phyloP scores from a whole-genome alignment of 768 basidiomycete genomes.

The Boletus bicolor region DNA sequence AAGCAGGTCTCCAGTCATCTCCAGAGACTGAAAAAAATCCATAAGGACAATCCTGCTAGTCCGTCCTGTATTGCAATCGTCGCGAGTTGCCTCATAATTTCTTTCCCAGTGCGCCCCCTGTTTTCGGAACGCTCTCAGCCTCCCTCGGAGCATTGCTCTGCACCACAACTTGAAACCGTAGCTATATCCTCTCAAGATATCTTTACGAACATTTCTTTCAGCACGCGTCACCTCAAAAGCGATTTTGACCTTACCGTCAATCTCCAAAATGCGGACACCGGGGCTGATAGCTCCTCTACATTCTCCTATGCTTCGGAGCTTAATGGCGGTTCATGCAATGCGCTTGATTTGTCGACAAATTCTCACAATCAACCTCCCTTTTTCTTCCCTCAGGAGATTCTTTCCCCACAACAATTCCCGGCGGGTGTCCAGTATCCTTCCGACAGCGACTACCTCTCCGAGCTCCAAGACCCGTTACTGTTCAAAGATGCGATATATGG shows the following conservation, averaged over 20 bases:
- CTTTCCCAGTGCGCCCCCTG: slow-evolving; percentile 20
- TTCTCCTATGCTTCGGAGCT: slow-evolving; percentile 7
- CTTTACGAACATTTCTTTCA: slow-evolving; percentile 4
- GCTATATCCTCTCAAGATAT: slow-evolving; percentile 11
- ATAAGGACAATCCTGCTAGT: slow-evolving; percentile 33
- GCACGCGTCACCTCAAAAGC: slow-evolving; percentile 13
- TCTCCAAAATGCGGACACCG: slow-evolving; percentile 1
- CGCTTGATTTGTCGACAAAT: slow-evolving; percentile 5
- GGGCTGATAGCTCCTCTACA: background rate
- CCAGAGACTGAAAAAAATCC: slow-evolving; percentile 35
- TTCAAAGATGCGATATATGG: slow-evolving; percentile 16
- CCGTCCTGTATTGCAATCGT: slow-evolving; percentile 12
- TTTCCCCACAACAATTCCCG: slow-evolving; percentile 8
- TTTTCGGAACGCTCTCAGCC: slow-evolving; percentile 24
- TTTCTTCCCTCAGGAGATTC: slow-evolving; percentile 6
- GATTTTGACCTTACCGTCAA: slow-evolving; percentile 8
- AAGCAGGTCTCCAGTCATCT: slow-evolving; percentile 41
- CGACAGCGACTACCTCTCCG: slow-evolving; percentile 12
- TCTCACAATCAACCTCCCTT: slow-evolving; percentile 3
- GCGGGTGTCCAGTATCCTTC: background rate
- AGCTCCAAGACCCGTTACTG: slow-evolving; percentile 10
- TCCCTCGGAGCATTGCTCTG: slow-evolving; percentile 11
- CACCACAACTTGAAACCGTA: background rate
- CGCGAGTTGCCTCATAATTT: background rate
- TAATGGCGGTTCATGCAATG: background rate